Evolutionary conservation across 768 basidiomycete genomes (phyloP).

Genomic region (Mycena haematopus): DNA sequence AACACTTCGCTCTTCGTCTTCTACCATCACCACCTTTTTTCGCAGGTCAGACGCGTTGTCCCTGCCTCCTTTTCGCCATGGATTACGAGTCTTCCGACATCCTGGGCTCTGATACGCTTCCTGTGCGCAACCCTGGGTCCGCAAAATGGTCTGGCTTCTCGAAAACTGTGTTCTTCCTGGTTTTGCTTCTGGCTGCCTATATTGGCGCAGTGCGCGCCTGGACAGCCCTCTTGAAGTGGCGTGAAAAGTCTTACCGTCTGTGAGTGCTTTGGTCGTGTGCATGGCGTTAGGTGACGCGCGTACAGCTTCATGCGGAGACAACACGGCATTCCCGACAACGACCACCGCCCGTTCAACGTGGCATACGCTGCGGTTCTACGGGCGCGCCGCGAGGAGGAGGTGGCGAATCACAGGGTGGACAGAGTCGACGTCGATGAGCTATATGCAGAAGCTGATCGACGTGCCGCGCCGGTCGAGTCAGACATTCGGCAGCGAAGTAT

Average conservation of each 20-base stretch:
- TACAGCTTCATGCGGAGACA: slow-evolving; percentile 72
- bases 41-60: slow-evolving; percentile 36
- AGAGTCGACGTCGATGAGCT: slow-evolving; percentile 35
- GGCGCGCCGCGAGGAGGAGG: slow-evolving; percentile 60
- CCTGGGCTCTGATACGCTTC: slow-evolving; percentile 62
- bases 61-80: slow-evolving; percentile 47
- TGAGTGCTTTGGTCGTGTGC: slow-evolving; percentile 39
- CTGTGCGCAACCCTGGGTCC: slow-evolving; percentile 39
- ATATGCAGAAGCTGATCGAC: slow-evolving; percentile 40
- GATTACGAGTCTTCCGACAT: slow-evolving; percentile 75
- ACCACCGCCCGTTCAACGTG: slow-evolving; percentile 84
- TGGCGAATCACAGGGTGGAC: slow-evolving; percentile 43
- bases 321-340: slow-evolving; percentile 85
- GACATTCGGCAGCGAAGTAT: slow-evolving; percentile 55
- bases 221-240: slow-evolving; percentile 58
- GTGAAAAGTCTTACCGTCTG: slow-evolving; percentile 71
- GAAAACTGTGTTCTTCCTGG: slow-evolving; percentile 44
- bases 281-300: slow-evolving; percentile 11
- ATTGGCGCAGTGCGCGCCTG: slow-evolving; percentile 47
- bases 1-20: slow-evolving; percentile 32
- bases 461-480: slow-evolving; percentile 45
- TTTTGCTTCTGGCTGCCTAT: slow-evolving; percentile 46
- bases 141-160: slow-evolving; percentile 45
- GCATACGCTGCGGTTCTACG: slow-evolving; percentile 79
- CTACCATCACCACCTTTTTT: slow-evolving; percentile 43